Percentiles rank a stretch among this genome's conserved stretches.
Evolutionary conservation across 2,329 filamentous ascomycete species (phyloP).

Genomic region (Elsinoe necatrix): DNA sequence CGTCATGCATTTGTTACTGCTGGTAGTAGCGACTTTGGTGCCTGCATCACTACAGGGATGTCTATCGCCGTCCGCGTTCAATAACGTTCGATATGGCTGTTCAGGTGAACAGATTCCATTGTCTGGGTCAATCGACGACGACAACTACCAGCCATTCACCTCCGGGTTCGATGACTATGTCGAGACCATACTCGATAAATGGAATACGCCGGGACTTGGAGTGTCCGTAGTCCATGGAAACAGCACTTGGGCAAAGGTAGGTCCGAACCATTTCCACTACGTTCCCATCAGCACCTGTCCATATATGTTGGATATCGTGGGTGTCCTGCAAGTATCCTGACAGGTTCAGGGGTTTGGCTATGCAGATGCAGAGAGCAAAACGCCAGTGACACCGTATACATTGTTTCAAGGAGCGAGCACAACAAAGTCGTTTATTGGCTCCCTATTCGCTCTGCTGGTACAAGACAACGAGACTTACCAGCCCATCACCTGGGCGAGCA

Average conservation of each 20-base stretch:
- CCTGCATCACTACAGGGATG: not conserved
- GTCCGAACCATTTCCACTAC: too few species aligned
- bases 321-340: too few species aligned
- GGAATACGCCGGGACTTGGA: constrained; percentile 21
- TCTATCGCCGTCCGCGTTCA: not conserved
- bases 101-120: not conserved
- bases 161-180: constrained; percentile 18
- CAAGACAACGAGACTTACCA: constrained; percentile 24
- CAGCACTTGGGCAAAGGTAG: constrained; percentile 20
- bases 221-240: constrained; percentile 19
- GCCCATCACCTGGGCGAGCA: constrained; percentile 31
- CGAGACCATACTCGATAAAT: constrained; percentile 18
- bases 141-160: constrained; percentile 14
- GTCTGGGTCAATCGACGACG: not conserved
- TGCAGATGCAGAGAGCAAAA: constrained; percentile 18
- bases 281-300: too few species aligned
- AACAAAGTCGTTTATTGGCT: constrained; percentile 28
- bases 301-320: too few species aligned
- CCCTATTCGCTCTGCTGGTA: constrained; percentile 23
- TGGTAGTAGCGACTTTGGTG: not conserved
- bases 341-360: constrained; percentile 20
- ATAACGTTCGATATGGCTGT: not conserved
- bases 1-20: not conserved
- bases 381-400: constrained; percentile 22
- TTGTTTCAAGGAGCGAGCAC: constrained; percentile 26